Percentiles rank a stretch among this genome's conserved stretches.
phyloP scores from a whole-genome alignment of 2,329 filamentous ascomycete genomes.

The Endothia cerciana region DNA sequence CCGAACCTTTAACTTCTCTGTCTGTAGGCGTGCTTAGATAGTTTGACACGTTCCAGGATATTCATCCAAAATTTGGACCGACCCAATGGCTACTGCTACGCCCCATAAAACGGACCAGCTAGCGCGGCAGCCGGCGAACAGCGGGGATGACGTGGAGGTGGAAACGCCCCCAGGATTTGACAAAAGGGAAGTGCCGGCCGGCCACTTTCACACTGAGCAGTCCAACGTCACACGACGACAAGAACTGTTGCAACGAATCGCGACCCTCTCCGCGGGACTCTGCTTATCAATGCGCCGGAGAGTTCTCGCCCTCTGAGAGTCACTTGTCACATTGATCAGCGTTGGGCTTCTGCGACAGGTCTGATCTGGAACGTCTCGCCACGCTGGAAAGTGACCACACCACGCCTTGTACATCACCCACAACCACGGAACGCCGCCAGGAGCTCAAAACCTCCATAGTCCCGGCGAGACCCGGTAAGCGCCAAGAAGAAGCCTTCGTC shows the following conservation, averaged over 20 bases:
- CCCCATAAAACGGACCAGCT: not conserved
- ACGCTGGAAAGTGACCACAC: too few species aligned
- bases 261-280: not conserved
- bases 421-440: too few species aligned
- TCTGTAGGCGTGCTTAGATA: not conserved
- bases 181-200: conserved; percentile 1
- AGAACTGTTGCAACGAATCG: not conserved
- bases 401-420: not conserved
- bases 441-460: not conserved
- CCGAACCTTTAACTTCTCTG: too few species aligned
- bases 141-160: conserved; percentile 2
- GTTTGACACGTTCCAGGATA: not conserved
- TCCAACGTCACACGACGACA: conserved; percentile 19
- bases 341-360: not conserved
- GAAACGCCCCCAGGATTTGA: not conserved
- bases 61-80: not conserved
- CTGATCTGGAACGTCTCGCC: not conserved
- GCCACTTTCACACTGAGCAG: not conserved
- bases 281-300: not conserved
- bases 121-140: conserved; percentile 1
- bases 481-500: not conserved
- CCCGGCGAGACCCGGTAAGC: not conserved
- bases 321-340: not conserved
- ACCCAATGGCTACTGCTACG: not conserved
- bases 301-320: not conserved